Percentiles rank a stretch among this genome's conserved stretches.
Conservation (phyloP, 306 rosid genomes). For the Rosa chinensis region DNA sequence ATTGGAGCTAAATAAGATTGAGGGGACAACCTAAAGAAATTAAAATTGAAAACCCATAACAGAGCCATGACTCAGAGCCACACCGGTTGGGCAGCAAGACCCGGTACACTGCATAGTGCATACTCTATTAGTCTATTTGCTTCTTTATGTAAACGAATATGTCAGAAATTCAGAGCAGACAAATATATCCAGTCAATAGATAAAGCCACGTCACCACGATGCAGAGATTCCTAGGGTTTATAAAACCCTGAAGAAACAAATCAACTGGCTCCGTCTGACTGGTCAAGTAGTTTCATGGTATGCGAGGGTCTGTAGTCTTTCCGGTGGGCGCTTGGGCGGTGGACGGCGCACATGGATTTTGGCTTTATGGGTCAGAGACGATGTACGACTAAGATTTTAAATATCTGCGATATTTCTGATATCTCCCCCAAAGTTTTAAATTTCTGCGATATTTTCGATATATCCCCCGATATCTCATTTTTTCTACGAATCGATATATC, state of each 20-base stretch:
- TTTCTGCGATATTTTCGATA: no score
- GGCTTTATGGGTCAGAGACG: not conserved
- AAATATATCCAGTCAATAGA: not conserved
- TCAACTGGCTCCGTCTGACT: not conserved
- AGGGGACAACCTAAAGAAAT: not conserved
- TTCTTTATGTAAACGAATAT: not conserved
- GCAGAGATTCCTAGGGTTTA: not conserved
- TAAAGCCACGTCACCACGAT: not conserved
- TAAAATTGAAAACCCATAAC: not conserved
- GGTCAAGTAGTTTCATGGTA: not conserved
- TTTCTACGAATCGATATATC: no score
- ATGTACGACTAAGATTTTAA: not conserved
- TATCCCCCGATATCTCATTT: no score
- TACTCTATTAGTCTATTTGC: not conserved
- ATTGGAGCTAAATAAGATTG: slow-evolving; percentile 5
- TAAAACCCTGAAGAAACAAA: not conserved
- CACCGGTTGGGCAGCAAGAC: slow-evolving; percentile 13
- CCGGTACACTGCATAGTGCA: slow-evolving; percentile 6
- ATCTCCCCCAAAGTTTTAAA: no score
- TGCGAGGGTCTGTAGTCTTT: not conserved
- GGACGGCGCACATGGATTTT: slow-evolving; percentile 10
- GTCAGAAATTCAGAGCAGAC: not conserved
- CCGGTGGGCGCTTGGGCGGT: slow-evolving; percentile 29
- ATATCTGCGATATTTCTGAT: no score
- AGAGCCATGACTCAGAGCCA: slow-evolving; percentile 3